phyloP scores from a whole-genome alignment of 1,284 basidiomycete genomes.

The Malassezia brasiliensis region DNA sequence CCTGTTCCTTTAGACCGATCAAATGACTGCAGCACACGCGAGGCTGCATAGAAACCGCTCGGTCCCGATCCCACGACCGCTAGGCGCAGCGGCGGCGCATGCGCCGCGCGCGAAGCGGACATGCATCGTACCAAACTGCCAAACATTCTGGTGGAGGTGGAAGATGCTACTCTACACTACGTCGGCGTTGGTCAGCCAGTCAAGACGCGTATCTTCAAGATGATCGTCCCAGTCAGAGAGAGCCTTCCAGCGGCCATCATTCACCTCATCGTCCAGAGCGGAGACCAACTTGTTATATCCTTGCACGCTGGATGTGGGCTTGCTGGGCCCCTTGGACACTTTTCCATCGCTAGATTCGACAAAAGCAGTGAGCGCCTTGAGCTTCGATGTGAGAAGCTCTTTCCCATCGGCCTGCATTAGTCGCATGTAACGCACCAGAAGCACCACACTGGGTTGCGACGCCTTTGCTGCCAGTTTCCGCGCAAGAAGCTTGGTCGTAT shows the following conservation, averaged over 20 bases:
- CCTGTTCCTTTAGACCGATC: slow-evolving; percentile 16
- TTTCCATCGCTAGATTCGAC: neutral
- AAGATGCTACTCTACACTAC: neutral
- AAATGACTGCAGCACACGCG: slow-evolving; percentile 29
- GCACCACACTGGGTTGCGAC: neutral
- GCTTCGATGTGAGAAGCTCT: neutral
- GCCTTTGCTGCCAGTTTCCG: slow-evolving; percentile 1
- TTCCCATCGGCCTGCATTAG: slow-evolving; percentile 6
- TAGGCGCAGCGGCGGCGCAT: slow-evolving; percentile 48
- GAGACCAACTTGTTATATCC: neutral
- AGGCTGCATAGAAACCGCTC: slow-evolving; percentile 84
- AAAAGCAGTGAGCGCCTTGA: neutral
- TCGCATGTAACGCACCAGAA: slow-evolving; percentile 3
- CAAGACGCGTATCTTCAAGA: slow-evolving; percentile 9
- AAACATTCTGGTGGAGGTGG: slow-evolving; percentile 6
- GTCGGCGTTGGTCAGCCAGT: slow-evolving; percentile 12
- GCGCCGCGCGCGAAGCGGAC: neutral
- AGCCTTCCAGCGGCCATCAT: slow-evolving; percentile 1
- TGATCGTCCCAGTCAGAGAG: slow-evolving; percentile 18
- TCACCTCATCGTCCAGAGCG: neutral
- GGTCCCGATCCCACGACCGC: slow-evolving; percentile 83
- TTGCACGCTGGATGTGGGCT: neutral
- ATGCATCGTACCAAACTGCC: neutral
- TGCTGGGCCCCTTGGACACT: neutral
- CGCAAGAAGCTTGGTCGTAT: slow-evolving; percentile 10